Base-by-base conservation (phyloP, 352 stramenopile genomes). In the Plasmopara muralis region DNA sequence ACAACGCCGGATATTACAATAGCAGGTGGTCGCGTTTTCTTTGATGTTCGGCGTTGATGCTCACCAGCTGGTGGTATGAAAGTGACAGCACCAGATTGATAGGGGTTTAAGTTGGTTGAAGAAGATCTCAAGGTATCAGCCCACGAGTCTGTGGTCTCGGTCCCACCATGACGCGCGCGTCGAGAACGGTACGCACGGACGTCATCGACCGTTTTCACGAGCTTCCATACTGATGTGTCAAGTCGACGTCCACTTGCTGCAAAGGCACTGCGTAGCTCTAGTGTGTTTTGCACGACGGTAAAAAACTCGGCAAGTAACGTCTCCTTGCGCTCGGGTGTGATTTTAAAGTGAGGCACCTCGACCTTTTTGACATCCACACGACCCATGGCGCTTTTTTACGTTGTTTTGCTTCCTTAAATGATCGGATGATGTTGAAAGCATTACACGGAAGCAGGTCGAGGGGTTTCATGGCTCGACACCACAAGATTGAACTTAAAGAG, bases 131-230 rank as follows among this genome's bases (percentile, higher is more conserved):
- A 68, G 34, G 60, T 68, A 33, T 68, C 60, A 8, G 55, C 15
- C 5, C 46, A 55, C 3, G 60, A 68, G 14, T 60, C 60, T 9
- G 55, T 64, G 31, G 45, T n/a, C 9, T 64, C 60, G 15, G 57
- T 46, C 8, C 53, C 46, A 16, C 60, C 53, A 31, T 65, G 52
- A 41, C 64, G 58, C 6, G 67, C 46, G 7, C 65, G 55, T 39
- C 64, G 60, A 7, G 64, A 69, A 4, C 60, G 65, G 45, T 66
- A 77, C 15, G 66, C 53, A 7, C 53, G 54, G 20, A 74, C 57
- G 43, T 70, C 60, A 38, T 74, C 62, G 46, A 68, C 66, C 46
- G 62, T 63, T 47, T 70, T 74, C 15, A 77, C 50, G 31, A 72
- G 59, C 39, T 77, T 74, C 64, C 68, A 74, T 9, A 53, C 62